phyloP scores from a whole-genome alignment of 805 yeast genomes.

The Candida nonsorbophila region DNA sequence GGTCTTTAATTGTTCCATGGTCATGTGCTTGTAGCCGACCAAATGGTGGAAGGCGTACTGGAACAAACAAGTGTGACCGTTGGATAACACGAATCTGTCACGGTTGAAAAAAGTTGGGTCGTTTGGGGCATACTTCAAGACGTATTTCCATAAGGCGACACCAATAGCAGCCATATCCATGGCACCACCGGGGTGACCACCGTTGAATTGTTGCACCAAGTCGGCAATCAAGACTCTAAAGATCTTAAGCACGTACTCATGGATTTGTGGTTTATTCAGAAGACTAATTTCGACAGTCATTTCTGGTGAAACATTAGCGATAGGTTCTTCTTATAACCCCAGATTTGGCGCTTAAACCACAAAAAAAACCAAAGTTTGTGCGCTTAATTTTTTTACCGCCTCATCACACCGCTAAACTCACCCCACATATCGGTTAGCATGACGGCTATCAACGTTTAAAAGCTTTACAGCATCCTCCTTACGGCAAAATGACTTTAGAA shows the following conservation, averaged over 20 bases:
- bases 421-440: too few relatives aligned
- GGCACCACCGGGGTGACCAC: slow-evolving; percentile 38
- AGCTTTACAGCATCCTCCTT: background rate
- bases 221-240: slow-evolving; percentile 26
- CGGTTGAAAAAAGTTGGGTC: slow-evolving; percentile 29
- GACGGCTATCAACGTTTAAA: too few relatives aligned
- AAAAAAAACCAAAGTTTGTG: slow-evolving; percentile 1
- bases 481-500: background rate
- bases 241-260: slow-evolving; percentile 15
- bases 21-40: slow-evolving; percentile 26
- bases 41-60: slow-evolving; percentile 24
- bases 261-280: slow-evolving; percentile 3
- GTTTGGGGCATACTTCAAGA: slow-evolving; percentile 20
- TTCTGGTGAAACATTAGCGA: background rate
- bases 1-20: slow-evolving; percentile 26
- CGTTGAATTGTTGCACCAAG: slow-evolving; percentile 20
- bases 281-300: slow-evolving; percentile 1
- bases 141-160: slow-evolving; percentile 28
- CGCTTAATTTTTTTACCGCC: slow-evolving; percentile 1
- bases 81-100: slow-evolving; percentile 32
- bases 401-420: too few relatives aligned
- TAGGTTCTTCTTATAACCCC: too few relatives aligned
- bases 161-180: slow-evolving; percentile 39
- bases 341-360: too few relatives aligned
- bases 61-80: slow-evolving; percentile 32